Conservation (phyloP, 2,329 filamentous ascomycete species). For the Alternaria viburni region DNA sequence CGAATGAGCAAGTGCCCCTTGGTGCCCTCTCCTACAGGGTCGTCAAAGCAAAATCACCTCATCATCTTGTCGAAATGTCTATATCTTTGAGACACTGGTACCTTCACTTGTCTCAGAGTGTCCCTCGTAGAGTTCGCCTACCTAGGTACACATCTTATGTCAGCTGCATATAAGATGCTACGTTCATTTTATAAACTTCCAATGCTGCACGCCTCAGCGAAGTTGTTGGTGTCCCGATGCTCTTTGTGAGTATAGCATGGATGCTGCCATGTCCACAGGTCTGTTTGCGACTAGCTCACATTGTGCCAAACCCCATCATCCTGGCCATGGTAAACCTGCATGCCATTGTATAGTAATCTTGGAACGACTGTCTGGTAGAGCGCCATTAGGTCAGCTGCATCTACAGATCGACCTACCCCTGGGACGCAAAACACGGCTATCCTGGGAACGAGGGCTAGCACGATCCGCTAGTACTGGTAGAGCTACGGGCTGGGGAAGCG, state of each 20-base stretch:
- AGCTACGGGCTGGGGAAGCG: slow-evolving; percentile 14
- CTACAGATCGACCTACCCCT: background rate
- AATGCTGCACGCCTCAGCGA: background rate
- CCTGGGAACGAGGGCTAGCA: background rate
- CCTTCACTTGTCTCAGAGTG: background rate
- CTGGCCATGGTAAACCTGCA: background rate
- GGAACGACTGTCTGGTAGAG: background rate
- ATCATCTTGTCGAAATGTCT: background rate
- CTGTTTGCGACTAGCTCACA: background rate
- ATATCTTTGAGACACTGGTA: background rate
- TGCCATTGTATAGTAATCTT: background rate
- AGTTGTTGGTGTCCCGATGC: background rate
- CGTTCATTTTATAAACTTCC: background rate
- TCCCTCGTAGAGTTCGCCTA: too few species aligned
- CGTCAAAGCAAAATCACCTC: background rate
- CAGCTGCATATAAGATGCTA: background rate
- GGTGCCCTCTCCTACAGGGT: background rate
- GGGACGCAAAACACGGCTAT: background rate
- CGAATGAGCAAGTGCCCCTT: background rate
- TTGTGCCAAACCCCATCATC: background rate
- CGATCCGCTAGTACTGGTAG: background rate
- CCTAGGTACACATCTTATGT: background rate
- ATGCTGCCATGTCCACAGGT: background rate
- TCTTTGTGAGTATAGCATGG: background rate
- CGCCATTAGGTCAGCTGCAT: background rate